These are phyloP conservation scores for Colletotrichum coccodes DNA, from an alignment of 2,329 filamentous ascomycete species.

Conservation along the genomic window DNA sequence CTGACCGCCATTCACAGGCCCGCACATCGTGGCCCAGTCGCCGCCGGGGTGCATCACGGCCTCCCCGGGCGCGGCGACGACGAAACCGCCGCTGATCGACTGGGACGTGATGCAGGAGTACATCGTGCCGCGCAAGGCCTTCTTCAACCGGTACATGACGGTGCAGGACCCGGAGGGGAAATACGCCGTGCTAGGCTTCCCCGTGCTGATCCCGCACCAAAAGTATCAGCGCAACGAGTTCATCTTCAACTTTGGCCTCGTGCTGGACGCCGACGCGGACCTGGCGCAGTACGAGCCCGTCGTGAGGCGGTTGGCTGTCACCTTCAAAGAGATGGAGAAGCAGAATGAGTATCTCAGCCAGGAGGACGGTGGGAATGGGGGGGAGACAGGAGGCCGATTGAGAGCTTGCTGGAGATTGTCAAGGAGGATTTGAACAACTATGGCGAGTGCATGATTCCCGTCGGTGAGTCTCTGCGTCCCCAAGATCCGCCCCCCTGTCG, in stretches of 20 bases:
- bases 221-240: conserved; percentile 94
- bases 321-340: conserved; percentile 91
- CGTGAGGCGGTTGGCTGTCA: conserved; percentile 83
- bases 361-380: conserved; percentile 52
- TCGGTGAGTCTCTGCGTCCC: conserved; percentile 67
- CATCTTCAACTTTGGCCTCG: conserved; percentile 97
- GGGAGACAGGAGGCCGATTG: conserved; percentile 71
- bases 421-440: conserved; percentile 95
- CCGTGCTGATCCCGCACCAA: conserved; percentile 84
- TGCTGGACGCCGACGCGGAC: conserved; percentile 74
- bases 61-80: conserved; percentile 47
- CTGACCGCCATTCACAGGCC: conserved; percentile 54
- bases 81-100: conserved; percentile 76
- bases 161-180: conserved; percentile 77
- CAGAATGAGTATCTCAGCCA: conserved; percentile 85
- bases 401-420: conserved; percentile 83
- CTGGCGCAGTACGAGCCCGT: conserved; percentile 85
- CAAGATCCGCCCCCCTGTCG: background rate
- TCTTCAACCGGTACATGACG: conserved; percentile 90
- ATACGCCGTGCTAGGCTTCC: conserved; percentile 86
- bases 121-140: conserved; percentile 93
- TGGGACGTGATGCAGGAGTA: conserved; percentile 91
- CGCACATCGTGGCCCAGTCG: conserved; percentile 71
- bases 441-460: conserved; percentile 97
- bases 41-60: conserved; percentile 70